Evolutionary conservation across 2,329 filamentous ascomycete genomes (phyloP), one percentile per base, ranked within the genome.

Genomic region (Aspergillus japonicus): DNA sequence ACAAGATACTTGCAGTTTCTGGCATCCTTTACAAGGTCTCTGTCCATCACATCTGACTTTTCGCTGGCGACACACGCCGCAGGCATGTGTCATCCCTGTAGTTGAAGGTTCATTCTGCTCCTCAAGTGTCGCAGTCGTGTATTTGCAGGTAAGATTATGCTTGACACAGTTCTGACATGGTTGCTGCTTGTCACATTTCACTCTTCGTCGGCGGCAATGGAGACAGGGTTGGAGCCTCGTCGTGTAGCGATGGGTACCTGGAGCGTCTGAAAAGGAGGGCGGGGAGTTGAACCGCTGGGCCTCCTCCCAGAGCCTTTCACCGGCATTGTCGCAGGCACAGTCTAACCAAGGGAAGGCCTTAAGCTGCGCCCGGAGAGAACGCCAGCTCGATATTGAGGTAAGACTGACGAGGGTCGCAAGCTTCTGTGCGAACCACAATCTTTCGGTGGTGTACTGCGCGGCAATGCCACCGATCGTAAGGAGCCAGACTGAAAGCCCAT

Each of bases 31-130:
- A 50, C 56, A 57, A 7, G 56, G 56, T 10, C 35, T 33, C 29
- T 52, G 11, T 29, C 23, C 48, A 16, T 57, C 49, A 44, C 56
- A 57, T 33, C 26, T 51, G 24, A 57, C 33, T 33, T 52, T 57
- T n/a, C 56, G 31, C 5, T 16, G 49, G 5, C 31, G 24, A 47
- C 56, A 57, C n/a, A 52, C 4, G 5, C 31, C 12, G 23, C 56
- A 57, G 3, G 42, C 47, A 23, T 52, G 33, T 24, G 23, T 19
- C 19, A 7, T 50, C 10, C 6, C 33, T 5, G 26, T 42, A 31
- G n/a, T 44, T 19, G 14, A 31, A 6, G 16, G 47, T 5, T 16
- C 14, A 8, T 16, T 16, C 8, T 21, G 23, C 21, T 29, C 21
- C 5, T 21, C 23, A 6, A 19, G 31, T 5, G 5, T 19, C 16